Evolutionary conservation across 1,284 basidiomycete species (phyloP).

Genomic region (Rhodotorula sp.): DNA sequence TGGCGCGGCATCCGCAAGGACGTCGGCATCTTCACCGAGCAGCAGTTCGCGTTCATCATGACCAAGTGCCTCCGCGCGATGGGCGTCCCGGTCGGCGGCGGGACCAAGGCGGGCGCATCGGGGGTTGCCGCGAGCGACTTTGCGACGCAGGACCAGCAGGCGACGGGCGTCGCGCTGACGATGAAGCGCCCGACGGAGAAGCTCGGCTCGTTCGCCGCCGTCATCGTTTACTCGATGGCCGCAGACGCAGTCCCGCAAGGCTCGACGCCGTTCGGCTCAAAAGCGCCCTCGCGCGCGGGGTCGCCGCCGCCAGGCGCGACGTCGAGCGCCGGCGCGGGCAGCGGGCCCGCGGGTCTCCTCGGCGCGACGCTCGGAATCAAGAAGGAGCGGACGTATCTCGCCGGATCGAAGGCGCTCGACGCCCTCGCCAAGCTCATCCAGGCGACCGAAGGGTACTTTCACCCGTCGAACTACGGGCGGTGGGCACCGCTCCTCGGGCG

Average conservation of each 20-base stretch:
- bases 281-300: slow-evolving; percentile 57
- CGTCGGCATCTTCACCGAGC: slow-evolving; percentile 82
- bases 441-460: slow-evolving; percentile 90
- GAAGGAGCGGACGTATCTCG: slow-evolving; percentile 61
- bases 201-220: slow-evolving; percentile 75
- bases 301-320: slow-evolving; percentile 18
- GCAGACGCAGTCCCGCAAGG: slow-evolving; percentile 66
- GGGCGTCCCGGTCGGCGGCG: slow-evolving; percentile 52
- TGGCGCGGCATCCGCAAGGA: slow-evolving; percentile 62
- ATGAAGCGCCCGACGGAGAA: slow-evolving; percentile 75
- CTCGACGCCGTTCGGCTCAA: slow-evolving; percentile 50
- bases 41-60: slow-evolving; percentile 82
- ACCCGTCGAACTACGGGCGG: slow-evolving; percentile 58
- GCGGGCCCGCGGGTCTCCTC: slow-evolving; percentile 13
- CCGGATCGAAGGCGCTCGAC: slow-evolving; percentile 85
- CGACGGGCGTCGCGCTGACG: slow-evolving; percentile 59
- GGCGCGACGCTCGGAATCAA: slow-evolving; percentile 17
- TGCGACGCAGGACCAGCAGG: slow-evolving; percentile 32
- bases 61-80: slow-evolving; percentile 84
- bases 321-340: background rate
- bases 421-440: slow-evolving; percentile 85
- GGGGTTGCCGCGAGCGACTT: slow-evolving; percentile 43
- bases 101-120: slow-evolving; percentile 38
- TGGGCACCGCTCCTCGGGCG: slow-evolving; percentile 64
- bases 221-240: slow-evolving; percentile 89